Conservation (phyloP, 257 asterid species). For the Scutellaria galericulata region DNA sequence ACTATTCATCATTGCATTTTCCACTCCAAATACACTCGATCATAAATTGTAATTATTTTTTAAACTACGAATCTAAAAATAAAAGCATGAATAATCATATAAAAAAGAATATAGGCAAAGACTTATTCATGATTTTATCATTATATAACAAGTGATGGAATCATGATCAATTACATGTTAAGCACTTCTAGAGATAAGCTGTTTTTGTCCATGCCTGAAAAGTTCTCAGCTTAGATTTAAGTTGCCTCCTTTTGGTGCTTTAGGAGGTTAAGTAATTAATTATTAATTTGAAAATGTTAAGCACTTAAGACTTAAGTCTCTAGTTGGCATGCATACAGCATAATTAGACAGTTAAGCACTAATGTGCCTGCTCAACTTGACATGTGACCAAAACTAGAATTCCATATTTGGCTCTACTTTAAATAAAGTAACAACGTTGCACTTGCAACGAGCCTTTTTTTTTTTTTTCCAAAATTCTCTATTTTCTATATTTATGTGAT, state of each 20-base stretch:
- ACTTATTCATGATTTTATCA: slow-evolving; percentile 22
- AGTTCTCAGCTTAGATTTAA: slow-evolving; percentile 28
- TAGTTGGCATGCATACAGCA: slow-evolving; percentile 23
- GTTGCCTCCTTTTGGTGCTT: slow-evolving; percentile 1
- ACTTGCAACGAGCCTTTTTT: too few relatives aligned
- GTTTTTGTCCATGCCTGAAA: slow-evolving; percentile 28
- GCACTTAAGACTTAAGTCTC: slow-evolving; percentile 20
- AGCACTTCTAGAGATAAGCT: slow-evolving; percentile 21
- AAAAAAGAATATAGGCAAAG: not conserved
- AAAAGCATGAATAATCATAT: too few relatives aligned
- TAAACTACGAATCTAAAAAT: too few relatives aligned
- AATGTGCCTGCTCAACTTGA: slow-evolving; percentile 33
- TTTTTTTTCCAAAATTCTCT: too few relatives aligned
- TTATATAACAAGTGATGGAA: slow-evolving; percentile 25
- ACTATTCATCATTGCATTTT: too few relatives aligned
- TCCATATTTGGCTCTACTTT: not conserved
- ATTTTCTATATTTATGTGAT: too few relatives aligned
- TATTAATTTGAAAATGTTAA: slow-evolving; percentile 10
- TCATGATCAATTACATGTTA: slow-evolving; percentile 38
- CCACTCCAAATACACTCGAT: too few relatives aligned
- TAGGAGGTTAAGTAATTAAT: slow-evolving; percentile 4
- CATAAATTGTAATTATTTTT: too few relatives aligned
- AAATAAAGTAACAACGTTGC: not conserved
- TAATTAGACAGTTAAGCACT: slow-evolving; percentile 38
- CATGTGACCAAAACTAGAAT: slow-evolving; percentile 35